A percentile compares a stretch with the other conserved stretches of the same genome.
These are phyloP conservation scores for Teratosphaeria viscida DNA, from an alignment of 2,329 filamentous ascomycete species.

Conservation along the genomic window DNA sequence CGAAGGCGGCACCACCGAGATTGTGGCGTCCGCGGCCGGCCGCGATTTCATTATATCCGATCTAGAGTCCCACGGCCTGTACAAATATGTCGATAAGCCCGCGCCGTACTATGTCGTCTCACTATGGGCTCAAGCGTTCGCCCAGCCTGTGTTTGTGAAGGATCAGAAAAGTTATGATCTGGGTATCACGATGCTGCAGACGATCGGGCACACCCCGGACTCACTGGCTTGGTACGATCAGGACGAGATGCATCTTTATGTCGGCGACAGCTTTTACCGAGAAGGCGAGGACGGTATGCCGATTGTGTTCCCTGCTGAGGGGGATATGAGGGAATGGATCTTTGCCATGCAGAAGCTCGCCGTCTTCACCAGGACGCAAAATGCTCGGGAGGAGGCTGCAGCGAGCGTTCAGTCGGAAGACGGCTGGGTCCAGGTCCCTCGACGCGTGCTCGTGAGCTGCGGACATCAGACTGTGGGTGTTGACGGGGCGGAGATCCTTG, in stretches of 20 bases:
- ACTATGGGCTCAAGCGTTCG: constrained; percentile 31
- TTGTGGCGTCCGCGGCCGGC: constrained; percentile 28
- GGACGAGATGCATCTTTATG: constrained; percentile 33
- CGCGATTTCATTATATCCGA: constrained; percentile 32
- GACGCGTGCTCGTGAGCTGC: constrained; percentile 21
- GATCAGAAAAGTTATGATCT: constrained; percentile 12
- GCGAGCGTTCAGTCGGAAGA: constrained; percentile 7
- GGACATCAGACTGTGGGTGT: constrained; percentile 29
- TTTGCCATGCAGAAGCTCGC: constrained; percentile 26
- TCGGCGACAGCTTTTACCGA: constrained; percentile 39
- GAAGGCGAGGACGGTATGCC: constrained; percentile 25
- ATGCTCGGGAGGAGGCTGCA: constrained; percentile 13
- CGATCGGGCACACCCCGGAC: constrained; percentile 39
- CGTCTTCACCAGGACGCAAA: constrained; percentile 26
- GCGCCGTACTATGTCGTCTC: constrained; percentile 33
- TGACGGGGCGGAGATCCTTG: constrained; percentile 29
- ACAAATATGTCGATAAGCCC: constrained; percentile 26
- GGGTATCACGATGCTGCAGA: constrained; percentile 34
- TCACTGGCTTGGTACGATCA: constrained; percentile 37
- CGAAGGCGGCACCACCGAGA: constrained; percentile 14
- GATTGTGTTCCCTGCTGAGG: constrained; percentile 31
- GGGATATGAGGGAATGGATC: constrained; percentile 30
- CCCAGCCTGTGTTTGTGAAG: constrained; percentile 8
- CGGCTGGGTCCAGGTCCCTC: constrained; percentile 14
- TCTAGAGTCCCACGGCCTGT: constrained; percentile 32